A percentile compares a stretch with the other conserved stretches of the same genome.
phyloP scores from a whole-genome alignment of 306 rosid genomes.

The Lablab purpureus region DNA sequence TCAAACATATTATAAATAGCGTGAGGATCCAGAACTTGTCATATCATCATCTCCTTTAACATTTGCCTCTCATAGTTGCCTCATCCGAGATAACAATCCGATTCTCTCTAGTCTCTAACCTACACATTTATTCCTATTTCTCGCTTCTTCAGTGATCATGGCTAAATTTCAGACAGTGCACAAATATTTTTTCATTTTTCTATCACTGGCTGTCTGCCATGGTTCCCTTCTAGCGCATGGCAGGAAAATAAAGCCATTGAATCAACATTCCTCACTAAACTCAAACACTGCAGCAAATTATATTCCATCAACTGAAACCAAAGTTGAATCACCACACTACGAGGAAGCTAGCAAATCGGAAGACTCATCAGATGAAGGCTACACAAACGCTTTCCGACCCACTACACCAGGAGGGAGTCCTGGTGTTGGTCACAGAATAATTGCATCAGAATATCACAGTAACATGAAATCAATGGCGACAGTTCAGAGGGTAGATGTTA shows the following conservation, averaged over 20 bases:
- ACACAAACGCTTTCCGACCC: slow-evolving; percentile 51
- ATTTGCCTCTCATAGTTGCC: too few relatives aligned
- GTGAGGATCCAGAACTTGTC: too few relatives aligned
- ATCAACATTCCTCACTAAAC: slow-evolving; percentile 23
- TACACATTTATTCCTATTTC: background rate
- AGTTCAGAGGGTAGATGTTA: slow-evolving; percentile 28
- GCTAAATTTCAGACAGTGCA: background rate
- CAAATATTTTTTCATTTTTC: slow-evolving; percentile 2
- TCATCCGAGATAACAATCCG: too few relatives aligned
- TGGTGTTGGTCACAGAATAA: slow-evolving; percentile 52
- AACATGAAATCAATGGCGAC: background rate
- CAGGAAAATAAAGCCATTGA: slow-evolving; percentile 38
- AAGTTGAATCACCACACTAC: background rate
- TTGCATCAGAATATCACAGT: background rate
- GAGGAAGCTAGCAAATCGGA: background rate
- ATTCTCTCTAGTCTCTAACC: background rate
- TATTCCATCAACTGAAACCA: background rate
- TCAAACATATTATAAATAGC: too few relatives aligned
- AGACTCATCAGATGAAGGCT: slow-evolving; percentile 30
- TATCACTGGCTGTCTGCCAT: slow-evolving; percentile 34
- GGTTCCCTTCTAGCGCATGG: slow-evolving; percentile 37
- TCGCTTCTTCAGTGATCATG: background rate
- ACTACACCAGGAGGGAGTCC: slow-evolving; percentile 71
- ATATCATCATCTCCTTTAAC: too few relatives aligned
- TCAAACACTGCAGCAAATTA: background rate